phyloP scores from a whole-genome alignment of 2,329 filamentous ascomycete genomes.

The Purpureocillium lavendulum region DNA sequence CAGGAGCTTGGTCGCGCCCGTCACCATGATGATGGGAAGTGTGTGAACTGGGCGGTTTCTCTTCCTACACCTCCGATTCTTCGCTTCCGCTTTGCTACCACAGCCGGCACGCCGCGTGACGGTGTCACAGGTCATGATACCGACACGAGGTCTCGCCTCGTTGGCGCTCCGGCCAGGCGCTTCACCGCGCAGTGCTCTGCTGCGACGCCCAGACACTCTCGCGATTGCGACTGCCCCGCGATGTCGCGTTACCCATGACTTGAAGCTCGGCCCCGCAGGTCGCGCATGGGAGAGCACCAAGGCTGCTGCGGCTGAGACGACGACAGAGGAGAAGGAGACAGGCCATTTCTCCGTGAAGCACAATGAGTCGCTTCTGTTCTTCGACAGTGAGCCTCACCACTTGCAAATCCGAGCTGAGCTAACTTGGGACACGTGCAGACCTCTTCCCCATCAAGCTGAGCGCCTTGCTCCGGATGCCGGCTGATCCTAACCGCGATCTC shows the following conservation, averaged over 20 bases:
- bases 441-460: conserved; percentile 73
- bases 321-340: conserved; percentile 50
- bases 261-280: not conserved
- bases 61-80: no score
- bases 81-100: no score
- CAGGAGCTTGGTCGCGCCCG: no score
- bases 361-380: conserved; percentile 79
- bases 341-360: conserved; percentile 73
- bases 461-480: conserved; percentile 35
- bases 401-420: not conserved
- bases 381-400: conserved; percentile 59
- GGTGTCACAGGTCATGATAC: conserved; percentile 16
- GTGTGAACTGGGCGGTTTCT: no score
- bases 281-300: conserved; percentile 5
- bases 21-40: no score
- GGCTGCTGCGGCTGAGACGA: conserved; percentile 18
- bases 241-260: not conserved
- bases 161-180: conserved; percentile 9
- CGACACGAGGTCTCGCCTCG: conserved; percentile 14
- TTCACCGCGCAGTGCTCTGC: not conserved
- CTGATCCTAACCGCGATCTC: conserved; percentile 40
- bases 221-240: not conserved
- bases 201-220: conserved; percentile 4
- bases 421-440: conserved; percentile 38
- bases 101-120: no score